Percentiles rank a stretch among this genome's conserved stretches.
Evolutionary conservation across 2,329 filamentous ascomycete genomes (phyloP).

Genomic region (Penicillium sp.): DNA sequence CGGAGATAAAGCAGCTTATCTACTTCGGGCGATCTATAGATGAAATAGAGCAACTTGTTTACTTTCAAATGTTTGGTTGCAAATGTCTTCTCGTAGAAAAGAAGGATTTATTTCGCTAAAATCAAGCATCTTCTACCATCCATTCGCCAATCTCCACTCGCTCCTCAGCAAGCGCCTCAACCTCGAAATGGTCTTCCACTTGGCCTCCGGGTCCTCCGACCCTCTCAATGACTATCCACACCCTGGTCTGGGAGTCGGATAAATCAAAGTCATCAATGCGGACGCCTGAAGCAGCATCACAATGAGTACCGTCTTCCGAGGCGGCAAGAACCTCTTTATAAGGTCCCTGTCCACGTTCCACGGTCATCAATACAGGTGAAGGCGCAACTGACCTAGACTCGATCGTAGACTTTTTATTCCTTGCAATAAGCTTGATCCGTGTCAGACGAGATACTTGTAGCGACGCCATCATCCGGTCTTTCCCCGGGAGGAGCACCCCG

Average conservation of each 20-base stretch:
- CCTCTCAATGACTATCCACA: slow-evolving; percentile 82
- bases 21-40: background rate
- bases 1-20: slow-evolving; percentile 16
- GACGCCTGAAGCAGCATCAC: slow-evolving; percentile 65
- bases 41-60: background rate
- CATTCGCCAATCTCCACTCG: slow-evolving; percentile 45
- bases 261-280: slow-evolving; percentile 74
- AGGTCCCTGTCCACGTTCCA: slow-evolving; percentile 72
- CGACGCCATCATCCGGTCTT: slow-evolving; percentile 56
- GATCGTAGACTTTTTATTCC: slow-evolving; percentile 47
- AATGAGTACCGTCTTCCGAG: slow-evolving; percentile 74
- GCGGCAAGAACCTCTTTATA: slow-evolving; percentile 64
- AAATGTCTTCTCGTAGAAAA: background rate
- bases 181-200: slow-evolving; percentile 44
- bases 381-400: slow-evolving; percentile 38
- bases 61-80: background rate
- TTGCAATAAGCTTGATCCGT: slow-evolving; percentile 58
- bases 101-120: background rate
- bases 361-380: slow-evolving; percentile 64
- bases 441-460: slow-evolving; percentile 58
- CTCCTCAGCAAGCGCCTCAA: slow-evolving; percentile 46
- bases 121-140: slow-evolving; percentile 33
- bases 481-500: slow-evolving; percentile 53
- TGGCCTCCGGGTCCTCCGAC: slow-evolving; percentile 63
- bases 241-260: slow-evolving; percentile 56